phyloP scores from a whole-genome alignment of 2,329 filamentous ascomycete species.

The Colletotrichum falcatum region DNA sequence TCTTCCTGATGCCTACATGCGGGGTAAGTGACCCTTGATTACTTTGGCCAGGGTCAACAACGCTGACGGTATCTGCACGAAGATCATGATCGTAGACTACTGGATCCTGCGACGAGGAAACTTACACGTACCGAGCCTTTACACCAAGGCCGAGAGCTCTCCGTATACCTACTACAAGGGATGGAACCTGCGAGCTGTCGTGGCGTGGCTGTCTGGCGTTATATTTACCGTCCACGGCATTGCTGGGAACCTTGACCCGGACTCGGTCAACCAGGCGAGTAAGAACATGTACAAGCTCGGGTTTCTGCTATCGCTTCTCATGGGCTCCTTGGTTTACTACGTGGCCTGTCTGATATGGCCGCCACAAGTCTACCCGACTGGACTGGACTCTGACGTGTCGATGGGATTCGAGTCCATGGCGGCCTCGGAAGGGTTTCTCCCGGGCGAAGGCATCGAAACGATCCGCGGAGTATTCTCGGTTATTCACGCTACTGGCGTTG shows the following conservation, averaged over 20 bases:
- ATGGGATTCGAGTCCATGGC: constrained; percentile 42
- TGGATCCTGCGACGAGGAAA: constrained; percentile 50
- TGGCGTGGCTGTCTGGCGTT: constrained; percentile 43
- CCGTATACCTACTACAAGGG: constrained; percentile 49
- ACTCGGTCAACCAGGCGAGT: constrained; percentile 43
- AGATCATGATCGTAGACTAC: constrained; percentile 52
- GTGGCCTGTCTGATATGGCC: constrained; percentile 42
- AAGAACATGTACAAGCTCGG: constrained; percentile 47
- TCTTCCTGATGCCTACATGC: constrained; percentile 51
- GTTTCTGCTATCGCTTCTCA: constrained; percentile 45
- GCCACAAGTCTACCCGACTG: constrained; percentile 42
- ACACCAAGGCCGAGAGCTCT: constrained; percentile 42
- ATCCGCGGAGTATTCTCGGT: constrained; percentile 20
- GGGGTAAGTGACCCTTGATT: constrained; percentile 28
- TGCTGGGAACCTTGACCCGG: constrained; percentile 44
- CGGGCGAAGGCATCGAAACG: constrained; percentile 39
- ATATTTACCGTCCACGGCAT: constrained; percentile 45
- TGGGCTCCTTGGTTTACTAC: constrained; percentile 45
- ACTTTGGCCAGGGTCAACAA: background rate
- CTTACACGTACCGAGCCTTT: constrained; percentile 48
- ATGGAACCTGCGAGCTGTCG: constrained; percentile 45
- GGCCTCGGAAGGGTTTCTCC: constrained; percentile 43
- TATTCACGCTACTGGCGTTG: background rate
- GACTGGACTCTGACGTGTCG: constrained; percentile 26
- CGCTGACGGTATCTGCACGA: constrained; percentile 39